Evolutionary conservation across 495 filamentous ascomycete genomes (phyloP).

Genomic region (Penicillium nucicola): DNA sequence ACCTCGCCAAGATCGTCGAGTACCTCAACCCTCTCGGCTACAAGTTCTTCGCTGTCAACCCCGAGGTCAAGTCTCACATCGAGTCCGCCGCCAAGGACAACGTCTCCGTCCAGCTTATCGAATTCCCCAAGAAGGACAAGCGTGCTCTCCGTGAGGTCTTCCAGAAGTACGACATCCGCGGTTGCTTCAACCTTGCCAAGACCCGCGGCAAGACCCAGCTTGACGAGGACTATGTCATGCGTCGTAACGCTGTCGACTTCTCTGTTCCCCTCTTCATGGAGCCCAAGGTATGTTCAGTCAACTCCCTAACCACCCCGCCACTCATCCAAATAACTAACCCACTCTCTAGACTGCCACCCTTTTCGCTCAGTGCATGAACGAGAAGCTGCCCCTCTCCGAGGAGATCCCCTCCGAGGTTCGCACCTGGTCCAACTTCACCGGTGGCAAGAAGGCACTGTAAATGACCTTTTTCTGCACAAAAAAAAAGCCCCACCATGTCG

Average conservation of each 20-base stretch:
- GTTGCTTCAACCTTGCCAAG: conserved; percentile 92
- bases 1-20: conserved; percentile 73
- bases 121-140: conserved; percentile 97
- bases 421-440: conserved; percentile 92
- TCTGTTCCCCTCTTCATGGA: conserved; percentile 98
- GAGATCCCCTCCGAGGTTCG: conserved; percentile 87
- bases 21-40: conserved; percentile 86
- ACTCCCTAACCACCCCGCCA: not conserved
- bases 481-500: conserved; percentile 13
- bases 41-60: conserved; percentile 84
- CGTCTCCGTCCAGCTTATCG: conserved; percentile 81
- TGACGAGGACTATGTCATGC: conserved; percentile 98
- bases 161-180: conserved; percentile 92
- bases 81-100: conserved; percentile 65
- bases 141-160: conserved; percentile 92
- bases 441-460: conserved; percentile 78
- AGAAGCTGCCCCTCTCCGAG: conserved; percentile 80
- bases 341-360: conserved; percentile 78
- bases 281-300: conserved; percentile 71
- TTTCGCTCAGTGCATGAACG: conserved; percentile 93
- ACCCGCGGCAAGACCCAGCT: conserved; percentile 76
- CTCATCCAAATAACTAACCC: conserved; percentile 11
- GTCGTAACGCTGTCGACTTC: conserved; percentile 96
- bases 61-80: conserved; percentile 76
- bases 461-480: conserved; percentile 20